phyloP scores from a whole-genome alignment of 148 eudicot species.

The Silene latifolia region DNA sequence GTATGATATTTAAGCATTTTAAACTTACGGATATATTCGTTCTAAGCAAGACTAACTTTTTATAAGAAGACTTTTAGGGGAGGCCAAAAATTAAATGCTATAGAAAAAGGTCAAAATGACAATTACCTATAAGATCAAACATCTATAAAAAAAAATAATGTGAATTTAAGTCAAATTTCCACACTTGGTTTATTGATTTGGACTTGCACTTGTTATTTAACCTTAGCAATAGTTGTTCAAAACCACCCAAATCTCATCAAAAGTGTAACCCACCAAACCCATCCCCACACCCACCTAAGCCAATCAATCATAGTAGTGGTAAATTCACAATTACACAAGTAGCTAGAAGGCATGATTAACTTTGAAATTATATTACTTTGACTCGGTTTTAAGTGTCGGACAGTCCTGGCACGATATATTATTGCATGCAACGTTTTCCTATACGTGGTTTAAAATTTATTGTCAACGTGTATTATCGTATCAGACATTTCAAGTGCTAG shows the following conservation, averaged over 20 bases:
- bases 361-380: too few species aligned
- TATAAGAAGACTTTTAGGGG: conserved; percentile 3
- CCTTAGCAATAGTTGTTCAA: conserved; percentile 11
- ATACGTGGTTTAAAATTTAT: too few species aligned
- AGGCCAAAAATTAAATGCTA: conserved; percentile 3
- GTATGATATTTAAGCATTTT: too few species aligned
- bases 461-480: too few species aligned
- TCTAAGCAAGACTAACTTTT: too few species aligned
- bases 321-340: neutral
- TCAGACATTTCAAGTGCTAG: too few species aligned
- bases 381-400: too few species aligned
- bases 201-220: conserved; percentile 30
- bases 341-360: neutral
- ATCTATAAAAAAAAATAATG: conserved; percentile 13
- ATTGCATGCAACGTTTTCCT: too few species aligned
- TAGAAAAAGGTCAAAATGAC: conserved; percentile 27
- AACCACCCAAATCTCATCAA: conserved; percentile 16
- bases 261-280: conserved; percentile 1
- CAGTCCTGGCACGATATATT: too few species aligned
- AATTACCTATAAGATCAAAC: conserved; percentile 28
- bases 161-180: conserved; percentile 43
- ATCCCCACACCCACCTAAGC: conserved; percentile 15
- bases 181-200: conserved; percentile 28
- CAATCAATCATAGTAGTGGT: conserved; percentile 25
- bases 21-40: too few species aligned